A percentile compares a stretch with the other conserved stretches of the same genome.
phyloP scores from a whole-genome alignment of 2,329 filamentous ascomycete species.

The Claviceps pusilla region DNA sequence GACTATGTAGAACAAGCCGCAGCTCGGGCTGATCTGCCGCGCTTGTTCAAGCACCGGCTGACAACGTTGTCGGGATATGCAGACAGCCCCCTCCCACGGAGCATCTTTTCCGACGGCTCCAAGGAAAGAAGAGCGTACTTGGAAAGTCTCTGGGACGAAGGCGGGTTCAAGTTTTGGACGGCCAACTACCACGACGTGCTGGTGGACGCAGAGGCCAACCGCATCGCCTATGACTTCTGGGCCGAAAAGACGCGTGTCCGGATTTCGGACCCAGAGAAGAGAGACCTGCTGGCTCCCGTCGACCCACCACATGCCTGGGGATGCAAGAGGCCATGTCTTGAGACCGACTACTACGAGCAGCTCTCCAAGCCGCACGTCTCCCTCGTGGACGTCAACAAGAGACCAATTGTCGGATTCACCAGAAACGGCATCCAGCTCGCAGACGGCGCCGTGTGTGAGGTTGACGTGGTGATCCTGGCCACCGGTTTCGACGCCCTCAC shows the following conservation, averaged over 20 bases:
- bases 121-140: slow-evolving; percentile 31
- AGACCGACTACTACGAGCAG: slow-evolving; percentile 30
- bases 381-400: slow-evolving; percentile 25
- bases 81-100: slow-evolving; percentile 7
- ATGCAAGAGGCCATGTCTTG: slow-evolving; percentile 32
- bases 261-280: slow-evolving; percentile 31
- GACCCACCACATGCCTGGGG: slow-evolving; percentile 37
- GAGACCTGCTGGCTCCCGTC: slow-evolving; percentile 35
- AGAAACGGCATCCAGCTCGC: slow-evolving; percentile 25
- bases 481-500: slow-evolving; percentile 24
- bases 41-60: slow-evolving; percentile 37
- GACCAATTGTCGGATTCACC: slow-evolving; percentile 25
- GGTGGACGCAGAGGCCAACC: slow-evolving; percentile 30
- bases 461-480: slow-evolving; percentile 29
- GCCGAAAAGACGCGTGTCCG: slow-evolving; percentile 33
- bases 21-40: slow-evolving; percentile 21
- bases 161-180: slow-evolving; percentile 42
- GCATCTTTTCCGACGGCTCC: slow-evolving; percentile 40
- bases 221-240: slow-evolving; percentile 41
- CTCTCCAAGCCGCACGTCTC: slow-evolving; percentile 30
- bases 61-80: slow-evolving; percentile 22
- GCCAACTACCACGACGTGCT: slow-evolving; percentile 38
- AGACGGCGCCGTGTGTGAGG: slow-evolving; percentile 26
- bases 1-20: not conserved
- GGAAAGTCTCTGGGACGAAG: slow-evolving; percentile 32